These are phyloP conservation scores for Anisodus acutangulus DNA, from an alignment of 257 asterid species.

Conservation along the genomic window DNA sequence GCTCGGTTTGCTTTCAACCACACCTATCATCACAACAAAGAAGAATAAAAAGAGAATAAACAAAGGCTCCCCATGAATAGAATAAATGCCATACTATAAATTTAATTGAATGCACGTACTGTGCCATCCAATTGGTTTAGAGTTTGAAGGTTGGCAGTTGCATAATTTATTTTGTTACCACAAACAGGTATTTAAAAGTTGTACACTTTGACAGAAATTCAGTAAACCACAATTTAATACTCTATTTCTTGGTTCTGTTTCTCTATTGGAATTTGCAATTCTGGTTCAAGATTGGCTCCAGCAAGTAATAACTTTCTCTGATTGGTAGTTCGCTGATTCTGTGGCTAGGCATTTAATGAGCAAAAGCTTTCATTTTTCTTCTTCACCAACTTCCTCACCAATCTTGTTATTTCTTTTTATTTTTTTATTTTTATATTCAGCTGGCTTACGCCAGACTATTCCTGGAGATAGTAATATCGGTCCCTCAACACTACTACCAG, in stretches of 20 bases:
- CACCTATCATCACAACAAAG: neutral
- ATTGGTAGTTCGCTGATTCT: neutral
- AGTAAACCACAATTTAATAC: neutral
- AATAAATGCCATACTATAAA: constrained; percentile 17
- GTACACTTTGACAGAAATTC: neutral
- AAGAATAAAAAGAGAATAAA: neutral
- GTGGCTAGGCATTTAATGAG: neutral
- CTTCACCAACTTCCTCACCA: neutral
- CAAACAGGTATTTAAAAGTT: neutral
- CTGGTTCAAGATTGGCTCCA: constrained; percentile 17
- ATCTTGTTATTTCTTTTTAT: too few relatives aligned
- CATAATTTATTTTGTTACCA: neutral
- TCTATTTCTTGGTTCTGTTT: neutral
- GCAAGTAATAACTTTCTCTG: neutral
- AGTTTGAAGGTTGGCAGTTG: constrained; percentile 23
- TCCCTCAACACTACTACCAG: too few relatives aligned
- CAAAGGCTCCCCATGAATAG: neutral
- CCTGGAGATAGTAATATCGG: too few relatives aligned
- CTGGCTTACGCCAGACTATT: too few relatives aligned
- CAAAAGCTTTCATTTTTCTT: neutral
- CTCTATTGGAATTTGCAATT: neutral
- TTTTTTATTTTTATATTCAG: too few relatives aligned
- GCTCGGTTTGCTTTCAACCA: neutral
- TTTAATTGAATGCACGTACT: neutral
- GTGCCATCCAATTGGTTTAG: neutral